Percentiles rank a stretch among this genome's conserved stretches.
phyloP scores from a whole-genome alignment of 305 asterid genomes.

The Stenogyne calaminthoides region DNA sequence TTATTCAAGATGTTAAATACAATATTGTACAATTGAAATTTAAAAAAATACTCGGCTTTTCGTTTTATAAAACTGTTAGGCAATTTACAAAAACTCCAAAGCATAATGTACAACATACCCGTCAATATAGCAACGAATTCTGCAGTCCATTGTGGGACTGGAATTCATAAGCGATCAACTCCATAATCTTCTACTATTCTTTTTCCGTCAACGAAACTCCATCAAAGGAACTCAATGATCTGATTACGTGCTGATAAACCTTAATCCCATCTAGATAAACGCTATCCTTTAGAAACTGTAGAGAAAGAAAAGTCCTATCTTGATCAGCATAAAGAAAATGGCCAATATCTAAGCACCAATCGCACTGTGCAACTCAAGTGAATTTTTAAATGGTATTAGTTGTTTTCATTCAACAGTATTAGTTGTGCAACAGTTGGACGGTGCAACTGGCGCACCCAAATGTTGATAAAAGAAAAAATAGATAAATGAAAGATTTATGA shows the following conservation, averaged over 20 bases:
- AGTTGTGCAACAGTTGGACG: too few species aligned
- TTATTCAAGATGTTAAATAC: not conserved
- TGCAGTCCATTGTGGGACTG: not conserved
- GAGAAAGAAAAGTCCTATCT: constrained; percentile 11
- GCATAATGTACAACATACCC: constrained; percentile 5
- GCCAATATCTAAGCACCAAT: too few species aligned
- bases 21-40: not conserved
- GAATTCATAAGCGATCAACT: not conserved
- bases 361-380: not conserved
- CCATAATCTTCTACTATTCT: not conserved
- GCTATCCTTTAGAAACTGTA: constrained; percentile 67
- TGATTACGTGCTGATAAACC: constrained; percentile 78
- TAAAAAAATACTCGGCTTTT: not conserved
- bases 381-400: too few species aligned
- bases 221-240: constrained; percentile 61
- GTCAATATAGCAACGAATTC: not conserved
- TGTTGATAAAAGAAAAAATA: not conserved
- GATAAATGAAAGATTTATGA: not conserved
- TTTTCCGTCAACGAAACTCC: constrained; percentile 31
- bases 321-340: not conserved
- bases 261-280: constrained; percentile 81
- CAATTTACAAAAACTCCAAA: constrained; percentile 18
- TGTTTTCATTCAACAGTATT: too few species aligned
- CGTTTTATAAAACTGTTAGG: not conserved
- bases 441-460: too few species aligned